A percentile compares a stretch with the other conserved stretches of the same genome.
Conservation (phyloP, 1,284 basidiomycete species). For the Ganoderma multipileum region DNA sequence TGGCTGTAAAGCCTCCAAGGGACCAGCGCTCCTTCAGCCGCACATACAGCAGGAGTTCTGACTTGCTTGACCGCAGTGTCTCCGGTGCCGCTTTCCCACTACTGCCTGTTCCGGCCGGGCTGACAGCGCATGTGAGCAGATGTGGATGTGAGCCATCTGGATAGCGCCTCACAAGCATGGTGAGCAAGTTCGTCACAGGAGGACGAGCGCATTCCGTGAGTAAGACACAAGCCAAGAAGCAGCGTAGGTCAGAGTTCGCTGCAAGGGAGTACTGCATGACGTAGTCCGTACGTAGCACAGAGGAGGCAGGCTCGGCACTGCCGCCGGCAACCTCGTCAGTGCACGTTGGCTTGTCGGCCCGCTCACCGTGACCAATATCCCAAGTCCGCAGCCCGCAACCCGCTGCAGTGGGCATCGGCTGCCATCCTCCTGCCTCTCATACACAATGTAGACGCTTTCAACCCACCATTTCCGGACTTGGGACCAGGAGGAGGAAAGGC, state of each 20-base stretch:
- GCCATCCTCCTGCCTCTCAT: background rate
- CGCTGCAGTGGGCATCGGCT: background rate
- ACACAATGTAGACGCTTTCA: conserved; percentile 4
- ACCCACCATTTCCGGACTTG: conserved; percentile 13
- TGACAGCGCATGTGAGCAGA: background rate
- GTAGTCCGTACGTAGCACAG: background rate
- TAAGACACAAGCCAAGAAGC: background rate
- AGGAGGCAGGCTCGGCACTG: background rate
- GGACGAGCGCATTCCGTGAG: background rate
- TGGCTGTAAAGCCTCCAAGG: background rate
- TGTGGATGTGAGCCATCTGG: background rate
- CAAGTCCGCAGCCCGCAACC: too few relatives aligned
- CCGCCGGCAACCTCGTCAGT: background rate
- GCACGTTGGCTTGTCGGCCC: background rate
- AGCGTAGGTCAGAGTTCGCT: background rate
- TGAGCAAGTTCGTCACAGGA: background rate
- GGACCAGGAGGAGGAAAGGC: conserved; percentile 19
- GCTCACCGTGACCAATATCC: background rate
- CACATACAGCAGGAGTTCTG: background rate
- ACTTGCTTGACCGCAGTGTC: background rate
- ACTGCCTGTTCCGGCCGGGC: conserved; percentile 2
- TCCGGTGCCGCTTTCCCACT: background rate
- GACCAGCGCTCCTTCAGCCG: background rate
- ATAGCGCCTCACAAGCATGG: background rate
- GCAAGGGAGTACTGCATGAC: background rate